These are phyloP conservation scores for Leucosporidium creatinivorum DNA, from an alignment of 768 basidiomycete genomes.

Conservation along the genomic window DNA sequence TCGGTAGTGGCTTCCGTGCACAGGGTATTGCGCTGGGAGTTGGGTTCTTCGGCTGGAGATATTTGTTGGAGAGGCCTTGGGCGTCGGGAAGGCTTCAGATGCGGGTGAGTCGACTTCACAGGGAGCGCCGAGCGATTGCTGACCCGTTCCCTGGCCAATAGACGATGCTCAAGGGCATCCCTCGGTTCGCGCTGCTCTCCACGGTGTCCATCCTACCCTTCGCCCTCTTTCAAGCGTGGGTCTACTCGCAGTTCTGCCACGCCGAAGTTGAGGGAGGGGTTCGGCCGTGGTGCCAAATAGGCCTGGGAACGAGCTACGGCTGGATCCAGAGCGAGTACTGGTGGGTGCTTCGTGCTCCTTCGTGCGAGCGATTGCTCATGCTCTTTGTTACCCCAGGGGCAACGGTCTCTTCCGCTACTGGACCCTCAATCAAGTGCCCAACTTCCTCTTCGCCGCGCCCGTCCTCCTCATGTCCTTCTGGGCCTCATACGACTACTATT, in stretches of 20 bases:
- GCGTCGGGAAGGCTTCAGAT: not conserved
- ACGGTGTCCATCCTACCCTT: conserved; percentile 59
- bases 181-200: conserved; percentile 47
- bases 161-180: conserved; percentile 41
- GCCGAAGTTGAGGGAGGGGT: not conserved
- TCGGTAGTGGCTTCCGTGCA: conserved; percentile 63
- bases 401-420: conserved; percentile 80
- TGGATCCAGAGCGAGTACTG: conserved; percentile 80
- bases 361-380: not conserved
- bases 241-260: conserved; percentile 62
- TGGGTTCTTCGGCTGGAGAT: conserved; percentile 73
- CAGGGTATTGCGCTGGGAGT: conserved; percentile 62
- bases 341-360: conserved; percentile 33
- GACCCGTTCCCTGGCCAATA: conserved; percentile 30
- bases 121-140: not conserved
- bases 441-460: conserved; percentile 73
- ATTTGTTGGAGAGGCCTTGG: conserved; percentile 52
- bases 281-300: conserved; percentile 58
- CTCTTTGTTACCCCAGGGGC: conserved; percentile 46
- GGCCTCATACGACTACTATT: conserved; percentile 41
- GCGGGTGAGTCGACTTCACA: not conserved
- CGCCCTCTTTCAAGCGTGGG: conserved; percentile 59
- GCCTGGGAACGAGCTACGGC: conserved; percentile 65
- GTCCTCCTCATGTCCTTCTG: conserved; percentile 51
- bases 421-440: conserved; percentile 73